phyloP scores from a whole-genome alignment of 2,329 filamentous ascomycete species.

The Aspergillus sp. region DNA sequence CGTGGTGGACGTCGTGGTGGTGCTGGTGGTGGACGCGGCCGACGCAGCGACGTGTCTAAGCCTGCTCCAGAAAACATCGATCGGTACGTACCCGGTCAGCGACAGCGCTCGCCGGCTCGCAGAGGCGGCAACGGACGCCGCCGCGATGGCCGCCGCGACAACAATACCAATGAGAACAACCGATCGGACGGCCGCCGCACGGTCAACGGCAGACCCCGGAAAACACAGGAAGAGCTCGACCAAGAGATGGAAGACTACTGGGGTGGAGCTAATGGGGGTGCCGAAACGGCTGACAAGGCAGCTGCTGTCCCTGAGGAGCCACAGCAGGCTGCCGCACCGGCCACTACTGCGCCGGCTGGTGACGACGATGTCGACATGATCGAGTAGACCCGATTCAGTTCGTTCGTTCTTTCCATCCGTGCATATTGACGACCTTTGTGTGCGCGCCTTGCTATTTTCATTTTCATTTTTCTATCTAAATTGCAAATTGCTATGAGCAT shows the following conservation, averaged over 20 bases:
- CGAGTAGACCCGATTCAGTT: constrained; percentile 38
- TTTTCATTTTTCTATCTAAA: neutral
- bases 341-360: constrained; percentile 27
- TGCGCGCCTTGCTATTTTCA: neutral
- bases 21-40: constrained; percentile 47
- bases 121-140: constrained; percentile 48
- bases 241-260: constrained; percentile 98
- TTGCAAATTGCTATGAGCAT: neutral
- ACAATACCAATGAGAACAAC: constrained; percentile 24
- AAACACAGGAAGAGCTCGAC: constrained; percentile 88
- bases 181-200: constrained; percentile 34
- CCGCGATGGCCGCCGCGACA: constrained; percentile 40
- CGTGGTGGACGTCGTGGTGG: constrained; percentile 35
- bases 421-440: neutral
- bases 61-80: constrained; percentile 67
- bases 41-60: constrained; percentile 51
- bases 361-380: constrained; percentile 68
- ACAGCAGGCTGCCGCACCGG: constrained; percentile 20
- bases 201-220: constrained; percentile 59
- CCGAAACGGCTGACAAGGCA: constrained; percentile 35
- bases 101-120: constrained; percentile 37
- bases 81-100: constrained; percentile 67
- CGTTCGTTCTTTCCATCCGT: neutral
- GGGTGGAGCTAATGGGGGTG: constrained; percentile 43
- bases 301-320: constrained; percentile 12